These are phyloP conservation scores for Lotus japonicus DNA, from an alignment of 306 rosid species.

Conservation along the genomic window DNA sequence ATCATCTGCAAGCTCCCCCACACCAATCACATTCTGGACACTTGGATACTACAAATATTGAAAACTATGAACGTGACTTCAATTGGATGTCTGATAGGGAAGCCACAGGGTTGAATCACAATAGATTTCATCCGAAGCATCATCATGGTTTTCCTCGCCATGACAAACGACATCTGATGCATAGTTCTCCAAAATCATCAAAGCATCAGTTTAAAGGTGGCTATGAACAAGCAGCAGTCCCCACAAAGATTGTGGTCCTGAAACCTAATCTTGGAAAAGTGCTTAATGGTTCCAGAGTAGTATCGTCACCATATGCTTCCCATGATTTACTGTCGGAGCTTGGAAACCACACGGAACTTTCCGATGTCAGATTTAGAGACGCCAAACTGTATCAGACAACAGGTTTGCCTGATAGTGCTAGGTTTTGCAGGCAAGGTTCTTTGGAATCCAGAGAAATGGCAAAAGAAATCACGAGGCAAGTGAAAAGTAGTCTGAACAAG, in stretches of 20 bases:
- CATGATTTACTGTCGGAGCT: slow-evolving; percentile 38
- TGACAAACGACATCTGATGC: slow-evolving; percentile 38
- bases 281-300: slow-evolving; percentile 35
- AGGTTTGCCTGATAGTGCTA: slow-evolving; percentile 30
- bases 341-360: slow-evolving; percentile 41
- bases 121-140: slow-evolving; percentile 45
- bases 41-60: slow-evolving; percentile 31
- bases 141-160: slow-evolving; percentile 30
- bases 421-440: slow-evolving; percentile 47
- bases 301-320: slow-evolving; percentile 56
- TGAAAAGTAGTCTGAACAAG: slow-evolving; percentile 45
- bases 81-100: slow-evolving; percentile 46
- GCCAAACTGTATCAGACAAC: slow-evolving; percentile 32
- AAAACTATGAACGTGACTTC: slow-evolving; percentile 34
- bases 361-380: slow-evolving; percentile 36
- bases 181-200: slow-evolving; percentile 38
- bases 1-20: slow-evolving; percentile 55
- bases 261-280: slow-evolving; percentile 82
- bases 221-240: slow-evolving; percentile 35
- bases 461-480: slow-evolving; percentile 67
- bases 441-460: slow-evolving; percentile 77
- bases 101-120: slow-evolving; percentile 27
- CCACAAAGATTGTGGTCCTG: slow-evolving; percentile 83
- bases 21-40: slow-evolving; percentile 42
- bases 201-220: slow-evolving; percentile 36